These are phyloP conservation scores for Drosera spatulata DNA, from an alignment of 179 eudicot species.

Conservation along the genomic window DNA sequence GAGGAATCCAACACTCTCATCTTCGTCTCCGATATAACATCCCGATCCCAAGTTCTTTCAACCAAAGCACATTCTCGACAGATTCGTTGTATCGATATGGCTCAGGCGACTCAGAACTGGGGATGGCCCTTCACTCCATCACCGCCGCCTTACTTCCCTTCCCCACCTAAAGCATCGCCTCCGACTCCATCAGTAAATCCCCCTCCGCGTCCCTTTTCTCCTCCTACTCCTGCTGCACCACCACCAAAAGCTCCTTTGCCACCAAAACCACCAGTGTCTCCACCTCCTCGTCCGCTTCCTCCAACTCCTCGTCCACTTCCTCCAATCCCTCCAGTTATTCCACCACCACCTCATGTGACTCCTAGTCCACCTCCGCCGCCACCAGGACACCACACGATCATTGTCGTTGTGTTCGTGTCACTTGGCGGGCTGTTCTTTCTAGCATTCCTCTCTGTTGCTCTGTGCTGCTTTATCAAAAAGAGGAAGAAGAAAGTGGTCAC, in stretches of 20 bases:
- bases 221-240: slow-evolving; percentile 26
- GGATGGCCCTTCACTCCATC: slow-evolving; percentile 26
- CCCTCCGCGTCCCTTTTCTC: slow-evolving; percentile 8
- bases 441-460: slow-evolving; percentile 50
- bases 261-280: slow-evolving; percentile 13
- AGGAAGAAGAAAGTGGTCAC: slow-evolving; percentile 33
- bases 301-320: slow-evolving; percentile 9
- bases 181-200: slow-evolving; percentile 14
- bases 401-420: slow-evolving; percentile 44
- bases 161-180: slow-evolving; percentile 12
- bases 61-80: background rate
- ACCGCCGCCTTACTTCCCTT: slow-evolving; percentile 8
- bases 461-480: slow-evolving; percentile 57
- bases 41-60: slow-evolving; percentile 1
- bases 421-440: slow-evolving; percentile 68
- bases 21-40: background rate
- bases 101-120: slow-evolving; percentile 16
- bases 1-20: slow-evolving; percentile 17
- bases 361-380: slow-evolving; percentile 33
- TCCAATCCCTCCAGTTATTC: slow-evolving; percentile 17
- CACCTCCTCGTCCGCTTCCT: slow-evolving; percentile 16
- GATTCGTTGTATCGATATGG: slow-evolving; percentile 1
- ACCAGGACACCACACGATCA: slow-evolving; percentile 41
- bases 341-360: slow-evolving; percentile 24
- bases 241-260: slow-evolving; percentile 14